A percentile compares a stretch with the other conserved stretches of the same genome.
Evolutionary conservation across 805 yeast species (phyloP).

Genomic region (Cyberlindnera euphorbiae): DNA sequence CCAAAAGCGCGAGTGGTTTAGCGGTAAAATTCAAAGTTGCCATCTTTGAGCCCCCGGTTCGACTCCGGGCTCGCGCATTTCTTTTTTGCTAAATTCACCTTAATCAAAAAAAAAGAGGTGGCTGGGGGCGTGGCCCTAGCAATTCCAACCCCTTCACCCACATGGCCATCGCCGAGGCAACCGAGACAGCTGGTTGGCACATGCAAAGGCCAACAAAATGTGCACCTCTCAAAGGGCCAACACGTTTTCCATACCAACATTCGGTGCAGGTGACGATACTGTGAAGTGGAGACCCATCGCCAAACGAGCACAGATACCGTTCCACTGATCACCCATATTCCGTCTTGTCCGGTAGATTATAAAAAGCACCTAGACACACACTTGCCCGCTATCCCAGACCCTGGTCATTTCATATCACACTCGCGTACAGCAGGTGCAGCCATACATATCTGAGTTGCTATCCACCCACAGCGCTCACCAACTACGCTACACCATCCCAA

Average conservation of each 20-base stretch:
- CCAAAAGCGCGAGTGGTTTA: constrained; percentile 52
- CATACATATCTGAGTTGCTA: no score
- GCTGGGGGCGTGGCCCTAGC: constrained; percentile 1
- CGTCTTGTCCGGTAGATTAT: no score
- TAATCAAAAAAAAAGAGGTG: no score
- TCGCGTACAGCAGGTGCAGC: no score
- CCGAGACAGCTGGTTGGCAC: constrained; percentile 1
- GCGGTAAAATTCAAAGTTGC: constrained; percentile 55
- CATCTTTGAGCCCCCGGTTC: constrained; percentile 58
- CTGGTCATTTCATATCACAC: no score
- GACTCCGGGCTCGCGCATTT: constrained; percentile 54
- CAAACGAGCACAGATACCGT: no score
- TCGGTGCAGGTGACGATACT: not conserved
- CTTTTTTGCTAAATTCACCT: not conserved
- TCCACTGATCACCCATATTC: no score
- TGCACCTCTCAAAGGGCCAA: constrained; percentile 1
- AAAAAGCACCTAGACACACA: no score
- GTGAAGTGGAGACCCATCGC: no score
- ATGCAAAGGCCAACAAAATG: constrained; percentile 4
- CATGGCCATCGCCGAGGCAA: constrained; percentile 3
- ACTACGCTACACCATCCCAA: no score
- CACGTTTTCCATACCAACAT: not conserved
- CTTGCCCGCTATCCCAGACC: no score
- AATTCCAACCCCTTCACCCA: not conserved
- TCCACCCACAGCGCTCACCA: no score